A percentile compares a stretch with the other conserved stretches of the same genome.
Conservation (phyloP, 495 filamentous ascomycete genomes). For the Glonium stellatum region DNA sequence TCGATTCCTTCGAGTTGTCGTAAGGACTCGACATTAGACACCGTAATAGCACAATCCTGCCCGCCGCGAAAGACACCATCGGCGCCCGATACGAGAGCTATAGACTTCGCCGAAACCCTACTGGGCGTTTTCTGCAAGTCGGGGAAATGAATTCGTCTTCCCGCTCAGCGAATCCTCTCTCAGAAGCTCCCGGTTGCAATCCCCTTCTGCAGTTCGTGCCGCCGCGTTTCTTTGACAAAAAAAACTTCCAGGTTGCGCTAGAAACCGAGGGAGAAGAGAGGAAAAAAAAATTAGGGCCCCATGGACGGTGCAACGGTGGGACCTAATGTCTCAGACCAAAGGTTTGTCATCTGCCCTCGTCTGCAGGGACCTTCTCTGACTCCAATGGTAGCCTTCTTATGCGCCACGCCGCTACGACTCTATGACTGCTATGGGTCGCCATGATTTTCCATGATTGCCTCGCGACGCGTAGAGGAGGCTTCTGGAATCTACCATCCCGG, state of each 20-base stretch:
- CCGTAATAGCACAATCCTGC: neutral
- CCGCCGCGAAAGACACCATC: neutral
- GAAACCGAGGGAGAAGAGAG: too few relatives aligned
- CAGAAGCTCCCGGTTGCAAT: neutral
- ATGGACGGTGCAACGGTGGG: neutral
- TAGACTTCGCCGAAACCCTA: neutral
- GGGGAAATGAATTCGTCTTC: too few relatives aligned
- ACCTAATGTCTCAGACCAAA: constrained; percentile 4
- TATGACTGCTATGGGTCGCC: too few relatives aligned
- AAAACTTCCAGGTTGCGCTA: neutral
- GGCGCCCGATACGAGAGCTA: neutral
- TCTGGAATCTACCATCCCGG: constrained; percentile 1
- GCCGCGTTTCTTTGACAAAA: neutral
- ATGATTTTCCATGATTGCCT: too few relatives aligned
- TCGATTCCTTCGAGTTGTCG: neutral
- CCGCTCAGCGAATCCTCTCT: neutral
- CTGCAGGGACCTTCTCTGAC: neutral
- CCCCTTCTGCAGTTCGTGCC: neutral
- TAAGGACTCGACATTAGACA: neutral
- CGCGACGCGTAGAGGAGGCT: neutral
- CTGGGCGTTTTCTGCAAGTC: constrained; percentile 2
- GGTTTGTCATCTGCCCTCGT: constrained; percentile 8
- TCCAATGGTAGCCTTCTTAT: neutral
- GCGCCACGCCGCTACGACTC: constrained; percentile 3
- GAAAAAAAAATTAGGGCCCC: too few relatives aligned